phyloP scores from a whole-genome alignment of 1,139 yeast genomes.

The Yamadazyma membranifaciens region DNA sequence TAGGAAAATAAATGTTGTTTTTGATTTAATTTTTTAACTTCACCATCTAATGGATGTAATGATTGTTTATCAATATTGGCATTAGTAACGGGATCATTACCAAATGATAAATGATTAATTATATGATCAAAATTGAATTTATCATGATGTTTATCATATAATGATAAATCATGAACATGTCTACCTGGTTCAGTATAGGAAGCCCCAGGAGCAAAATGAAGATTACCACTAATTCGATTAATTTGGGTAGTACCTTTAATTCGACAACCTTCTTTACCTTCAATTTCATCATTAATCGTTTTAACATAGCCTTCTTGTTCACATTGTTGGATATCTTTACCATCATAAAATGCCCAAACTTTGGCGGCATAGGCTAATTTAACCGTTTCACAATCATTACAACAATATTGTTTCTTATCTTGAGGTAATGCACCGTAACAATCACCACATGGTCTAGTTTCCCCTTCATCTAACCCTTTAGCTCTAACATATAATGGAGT shows the following conservation, averaged over 20 bases:
- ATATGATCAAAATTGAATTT: constrained; percentile 69
- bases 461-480: constrained; percentile 37
- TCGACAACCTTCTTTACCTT: constrained; percentile 76
- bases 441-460: constrained; percentile 66
- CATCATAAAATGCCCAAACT: constrained; percentile 91
- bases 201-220: constrained; percentile 95
- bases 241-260: constrained; percentile 75
- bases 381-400: constrained; percentile 84
- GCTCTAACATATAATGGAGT: constrained; percentile 33
- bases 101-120: constrained; percentile 82
- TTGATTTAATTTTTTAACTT: constrained; percentile 21
- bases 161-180: constrained; percentile 83
- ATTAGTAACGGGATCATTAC: constrained; percentile 48
- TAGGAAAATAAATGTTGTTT: constrained; percentile 73
- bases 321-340: constrained; percentile 83
- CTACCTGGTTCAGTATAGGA: constrained; percentile 52
- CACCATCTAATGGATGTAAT: constrained; percentile 73
- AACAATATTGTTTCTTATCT: constrained; percentile 61
- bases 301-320: constrained; percentile 82
- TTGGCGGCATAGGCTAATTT: constrained; percentile 71
- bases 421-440: constrained; percentile 87
- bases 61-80: constrained; percentile 27
- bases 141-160: constrained; percentile 54
- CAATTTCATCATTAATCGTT: constrained; percentile 53
- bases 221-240: constrained; percentile 83